Base-by-base conservation (phyloP, 352 stramenopile species). In the Globisporangium middletonii region DNA sequence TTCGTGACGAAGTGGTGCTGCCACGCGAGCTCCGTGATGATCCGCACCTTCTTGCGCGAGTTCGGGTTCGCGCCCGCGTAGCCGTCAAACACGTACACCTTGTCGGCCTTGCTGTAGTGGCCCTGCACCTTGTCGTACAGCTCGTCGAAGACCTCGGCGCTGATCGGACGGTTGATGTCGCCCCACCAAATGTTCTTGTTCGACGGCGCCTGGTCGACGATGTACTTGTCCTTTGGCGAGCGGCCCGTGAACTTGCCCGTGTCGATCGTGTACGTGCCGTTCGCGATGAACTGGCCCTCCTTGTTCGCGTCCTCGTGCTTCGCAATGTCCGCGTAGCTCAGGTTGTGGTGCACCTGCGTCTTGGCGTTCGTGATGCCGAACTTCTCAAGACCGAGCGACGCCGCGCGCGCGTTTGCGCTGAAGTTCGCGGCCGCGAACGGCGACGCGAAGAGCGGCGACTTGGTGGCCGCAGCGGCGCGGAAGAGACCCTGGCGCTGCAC, bases 191-290 rank as follows among this genome's bases (percentile, higher is more conserved):
- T 94, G 72, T 98, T 95, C 60, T 96, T 85, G 50, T 84, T 96
- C 50, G 80, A 94, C 28, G 86, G 86, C 43, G 68, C 69, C 70
- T 98, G 93, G 65, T 97, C 83, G 26, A 99, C 97, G 57, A 99
- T 92, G 79, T 92, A 99, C 79, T 98, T 99, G 83, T 99, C 96
- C 80, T 98, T 98, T 55, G 97, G 97, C 67, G 93, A 98, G 53
- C 96, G 92, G 61, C 97, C 97, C 19, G 97, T 99, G 79, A 98
- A 99, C 72, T 98, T 98, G 62, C 97, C 96, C 52, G 97, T 99
- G 73, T 99, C 96, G 50, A 99, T 97, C 33, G 87, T 89, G 72
- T 98, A 98, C 51, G 95, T 98, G 65, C 94, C 90, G 43, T 94
- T 92, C 52, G 89, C 92, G 50, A 97, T 74, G 47, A 96, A 86